Percentiles rank a stretch among this genome's conserved stretches.
Evolutionary conservation across 106 monocot species (phyloP).

Genomic region (Apostasia ramifera): DNA sequence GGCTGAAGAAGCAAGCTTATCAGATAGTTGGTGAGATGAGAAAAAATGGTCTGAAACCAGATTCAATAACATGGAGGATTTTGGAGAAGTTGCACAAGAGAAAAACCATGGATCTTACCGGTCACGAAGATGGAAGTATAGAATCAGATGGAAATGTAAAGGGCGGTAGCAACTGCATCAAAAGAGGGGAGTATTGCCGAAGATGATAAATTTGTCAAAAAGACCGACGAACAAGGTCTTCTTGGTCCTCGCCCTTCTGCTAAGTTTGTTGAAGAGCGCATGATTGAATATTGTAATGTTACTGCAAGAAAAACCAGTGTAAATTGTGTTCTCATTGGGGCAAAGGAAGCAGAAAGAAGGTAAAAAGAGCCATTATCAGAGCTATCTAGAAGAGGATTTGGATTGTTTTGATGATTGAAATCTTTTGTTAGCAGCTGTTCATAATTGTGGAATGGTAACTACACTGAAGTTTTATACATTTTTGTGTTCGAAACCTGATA

Average conservation of each 20-base stretch:
- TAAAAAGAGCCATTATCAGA: constrained; percentile 3
- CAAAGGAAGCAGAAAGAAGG: background rate
- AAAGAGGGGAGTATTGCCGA: background rate
- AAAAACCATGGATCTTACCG: background rate
- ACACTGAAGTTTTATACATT: too few relatives aligned
- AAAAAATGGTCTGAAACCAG: constrained; percentile 71
- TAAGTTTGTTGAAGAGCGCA: constrained; percentile 1
- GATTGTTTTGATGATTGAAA: background rate
- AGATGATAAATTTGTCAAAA: constrained; percentile 1
- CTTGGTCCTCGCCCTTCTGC: constrained; percentile 10
- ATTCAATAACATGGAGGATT: constrained; percentile 88
- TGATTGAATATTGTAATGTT: background rate
- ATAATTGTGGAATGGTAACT: too few relatives aligned
- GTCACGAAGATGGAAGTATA: background rate
- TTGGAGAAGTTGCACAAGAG: constrained; percentile 51
- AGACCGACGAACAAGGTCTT: constrained; percentile 15
- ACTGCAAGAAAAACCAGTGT: background rate
- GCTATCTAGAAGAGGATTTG: constrained; percentile 5
- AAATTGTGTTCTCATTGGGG: background rate
- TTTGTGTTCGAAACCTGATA: too few relatives aligned
- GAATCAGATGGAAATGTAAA: constrained; percentile 3
- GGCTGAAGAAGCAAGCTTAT: constrained; percentile 71
- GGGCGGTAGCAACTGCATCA: background rate
- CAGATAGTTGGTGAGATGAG: constrained; percentile 71
- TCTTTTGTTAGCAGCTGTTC: too few relatives aligned